Evolutionary conservation across 305 asterid species (phyloP), one percentile per base, ranked within the genome.

Genomic region (Coffea humblotiana): DNA sequence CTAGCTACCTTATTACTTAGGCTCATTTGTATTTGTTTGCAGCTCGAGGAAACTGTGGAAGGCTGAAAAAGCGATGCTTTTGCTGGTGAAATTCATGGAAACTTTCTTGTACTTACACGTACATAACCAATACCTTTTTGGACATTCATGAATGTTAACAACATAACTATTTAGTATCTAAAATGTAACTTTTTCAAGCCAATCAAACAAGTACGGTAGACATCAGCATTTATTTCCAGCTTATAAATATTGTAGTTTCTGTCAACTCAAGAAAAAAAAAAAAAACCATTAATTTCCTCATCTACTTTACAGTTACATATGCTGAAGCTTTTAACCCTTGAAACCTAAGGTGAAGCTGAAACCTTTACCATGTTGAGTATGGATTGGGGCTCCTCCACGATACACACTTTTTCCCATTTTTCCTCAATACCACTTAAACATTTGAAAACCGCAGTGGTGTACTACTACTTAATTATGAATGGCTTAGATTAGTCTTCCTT

Each of bases 1-100:
- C 16, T 71, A 60, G 65, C 66, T 72, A 15, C 23, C 43, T 63
- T 32, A 23, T 51, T 21, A 35, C 56, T 29, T 0, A 66, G 45
- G 54, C 51, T 52, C 12, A 21, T 68, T 51, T 10, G 19, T 78
- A 21, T 68, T 51, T 21, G 19, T 78, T 78, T 16, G 70, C 48
- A n/a, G 45, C 71, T 70, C 71, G 71, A 70, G 76, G 61, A 56
- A 78, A 76, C 63, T 27, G 37, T 64, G 29, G 14, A 27, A 64
- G 18, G 69, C 25, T 64, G 69, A 64, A 27, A 27, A 64, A 64
- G 40, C 69, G 8, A 64, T 40, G 43, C 5, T 27, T 65, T 27
- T 3, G 70, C 19, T 65, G 70, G 8, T 65, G 70, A 27, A 65
- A 65, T 65, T 7, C 43, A 12, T 65, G 43, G 68, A 10, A 63